Conservation (phyloP, 75 land plant genomes). For the Pinus albicaulis region DNA sequence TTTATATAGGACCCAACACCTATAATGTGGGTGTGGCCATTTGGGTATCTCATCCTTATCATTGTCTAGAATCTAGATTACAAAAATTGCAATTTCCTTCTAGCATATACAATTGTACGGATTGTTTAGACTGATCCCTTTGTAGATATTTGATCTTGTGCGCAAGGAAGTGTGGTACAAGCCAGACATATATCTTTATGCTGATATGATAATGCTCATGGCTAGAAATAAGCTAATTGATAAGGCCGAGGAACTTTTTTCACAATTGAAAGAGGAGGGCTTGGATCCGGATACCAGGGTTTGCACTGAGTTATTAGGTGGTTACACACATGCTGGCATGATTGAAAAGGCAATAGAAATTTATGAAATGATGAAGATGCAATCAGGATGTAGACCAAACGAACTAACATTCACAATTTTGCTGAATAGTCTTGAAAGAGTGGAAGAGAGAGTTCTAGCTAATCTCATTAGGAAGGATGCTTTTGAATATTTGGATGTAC, state of each 20-base stretch:
- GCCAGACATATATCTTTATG: conserved; percentile 52
- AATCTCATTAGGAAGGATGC: conserved; percentile 30
- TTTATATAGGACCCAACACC: no score
- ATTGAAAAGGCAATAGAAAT: conserved; percentile 58
- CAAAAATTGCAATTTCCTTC: no score
- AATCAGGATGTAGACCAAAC: conserved; percentile 41
- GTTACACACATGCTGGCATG: conserved; percentile 49
- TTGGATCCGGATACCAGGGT: conserved; percentile 52
- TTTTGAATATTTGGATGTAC: conserved; percentile 28
- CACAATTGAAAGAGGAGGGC: conserved; percentile 54
- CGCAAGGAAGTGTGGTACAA: conserved; percentile 77
- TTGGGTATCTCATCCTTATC: no score
- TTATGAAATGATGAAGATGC: conserved; percentile 45
- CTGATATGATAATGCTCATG: conserved; percentile 65
- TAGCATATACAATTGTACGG: no score
- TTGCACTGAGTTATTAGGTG: conserved; percentile 75
- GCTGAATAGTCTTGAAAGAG: conserved; percentile 46
- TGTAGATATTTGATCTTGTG: conserved; percentile 66
- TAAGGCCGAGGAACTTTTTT: conserved; percentile 45
- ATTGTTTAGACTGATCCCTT: no score
- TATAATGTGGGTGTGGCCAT: no score
- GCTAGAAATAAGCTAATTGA: conserved; percentile 59
- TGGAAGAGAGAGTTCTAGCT: conserved; percentile 35
- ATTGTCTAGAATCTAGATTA: no score
- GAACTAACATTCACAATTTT: conserved; percentile 47